Evolutionary conservation across 108 stramenopile species (phyloP).

Genomic region (Poteriospumella lacustris): DNA sequence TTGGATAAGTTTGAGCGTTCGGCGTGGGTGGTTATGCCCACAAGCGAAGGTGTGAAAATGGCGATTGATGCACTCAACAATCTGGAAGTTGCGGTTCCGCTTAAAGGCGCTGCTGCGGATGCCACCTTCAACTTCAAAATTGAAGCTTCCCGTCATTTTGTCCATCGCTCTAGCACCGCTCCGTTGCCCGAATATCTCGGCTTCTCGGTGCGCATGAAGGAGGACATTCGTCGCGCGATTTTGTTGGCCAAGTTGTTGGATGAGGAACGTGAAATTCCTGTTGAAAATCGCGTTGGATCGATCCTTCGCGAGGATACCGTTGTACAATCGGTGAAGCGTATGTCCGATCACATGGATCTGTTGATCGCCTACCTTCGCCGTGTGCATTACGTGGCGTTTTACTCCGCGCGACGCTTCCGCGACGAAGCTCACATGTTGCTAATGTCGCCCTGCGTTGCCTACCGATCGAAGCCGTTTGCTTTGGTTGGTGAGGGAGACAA

Average conservation of each 20-base stretch:
- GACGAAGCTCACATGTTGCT: constrained; percentile 12
- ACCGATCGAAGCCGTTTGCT: too few relatives aligned
- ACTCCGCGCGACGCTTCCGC: background rate
- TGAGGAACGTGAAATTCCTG: constrained; percentile 6
- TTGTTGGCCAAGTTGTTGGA: background rate
- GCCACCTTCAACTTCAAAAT: background rate
- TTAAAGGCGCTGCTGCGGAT: background rate
- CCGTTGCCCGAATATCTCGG: background rate
- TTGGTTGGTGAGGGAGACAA: too few relatives aligned
- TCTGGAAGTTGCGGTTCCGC: background rate
- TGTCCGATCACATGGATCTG: background rate
- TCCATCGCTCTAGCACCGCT: background rate
- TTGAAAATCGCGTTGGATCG: background rate
- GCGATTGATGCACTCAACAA: background rate
- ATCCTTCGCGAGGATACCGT: background rate
- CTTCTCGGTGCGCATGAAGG: background rate
- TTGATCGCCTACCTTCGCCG: constrained; percentile 10
- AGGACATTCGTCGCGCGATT: background rate
- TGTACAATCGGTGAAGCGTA: background rate
- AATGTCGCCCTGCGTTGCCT: background rate
- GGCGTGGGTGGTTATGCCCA: constrained; percentile 15
- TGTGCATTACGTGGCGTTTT: constrained; percentile 22
- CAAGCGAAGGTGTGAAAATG: background rate
- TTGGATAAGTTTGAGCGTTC: background rate
- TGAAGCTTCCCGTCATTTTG: background rate